Evolutionary conservation across 1,139 yeast species (phyloP).

Genomic region (Debaryomyces nepalensis): DNA sequence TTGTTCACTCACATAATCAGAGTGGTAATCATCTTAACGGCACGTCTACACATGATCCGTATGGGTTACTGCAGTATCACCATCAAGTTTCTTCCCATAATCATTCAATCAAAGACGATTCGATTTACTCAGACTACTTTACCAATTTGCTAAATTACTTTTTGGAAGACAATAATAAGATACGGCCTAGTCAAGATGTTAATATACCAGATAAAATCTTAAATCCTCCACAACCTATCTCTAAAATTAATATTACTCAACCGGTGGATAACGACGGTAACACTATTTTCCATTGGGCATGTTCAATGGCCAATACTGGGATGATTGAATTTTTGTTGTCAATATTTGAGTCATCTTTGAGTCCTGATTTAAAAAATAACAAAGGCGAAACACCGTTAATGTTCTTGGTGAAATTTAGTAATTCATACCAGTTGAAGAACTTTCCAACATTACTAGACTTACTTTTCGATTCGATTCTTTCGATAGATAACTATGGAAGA

Average conservation of each 20-base stretch:
- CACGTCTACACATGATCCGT: slow-evolving; percentile 24
- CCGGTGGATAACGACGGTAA: slow-evolving; percentile 94
- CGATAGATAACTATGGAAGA: slow-evolving; percentile 68
- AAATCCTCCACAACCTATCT: slow-evolving; percentile 48
- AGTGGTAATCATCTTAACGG: slow-evolving; percentile 15
- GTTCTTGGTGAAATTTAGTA: slow-evolving; percentile 87
- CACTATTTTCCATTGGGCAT: slow-evolving; percentile 94
- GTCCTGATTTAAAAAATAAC: slow-evolving; percentile 67
- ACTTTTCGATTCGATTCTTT: slow-evolving; percentile 75
- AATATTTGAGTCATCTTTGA: slow-evolving; percentile 46
- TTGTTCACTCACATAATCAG: slow-evolving; percentile 22
- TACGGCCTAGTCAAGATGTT: slow-evolving; percentile 18
- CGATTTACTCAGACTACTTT: slow-evolving; percentile 41
- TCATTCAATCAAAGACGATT: slow-evolving; percentile 26
- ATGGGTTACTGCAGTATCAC: slow-evolving; percentile 32
- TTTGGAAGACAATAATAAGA: slow-evolving; percentile 36
- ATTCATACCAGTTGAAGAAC: slow-evolving; percentile 75
- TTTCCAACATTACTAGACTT: slow-evolving; percentile 75
- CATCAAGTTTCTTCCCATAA: slow-evolving; percentile 21
- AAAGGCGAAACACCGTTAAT: slow-evolving; percentile 89
- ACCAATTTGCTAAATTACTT: slow-evolving; percentile 42
- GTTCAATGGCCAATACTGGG: slow-evolving; percentile 81
- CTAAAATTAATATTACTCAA: slow-evolving; percentile 67
- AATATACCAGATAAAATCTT: slow-evolving; percentile 38
- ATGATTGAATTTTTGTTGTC: slow-evolving; percentile 72